Percentiles rank a stretch among this genome's conserved stretches.
Conservation (phyloP, 768 basidiomycete species). For the Leccinum boreale region DNA sequence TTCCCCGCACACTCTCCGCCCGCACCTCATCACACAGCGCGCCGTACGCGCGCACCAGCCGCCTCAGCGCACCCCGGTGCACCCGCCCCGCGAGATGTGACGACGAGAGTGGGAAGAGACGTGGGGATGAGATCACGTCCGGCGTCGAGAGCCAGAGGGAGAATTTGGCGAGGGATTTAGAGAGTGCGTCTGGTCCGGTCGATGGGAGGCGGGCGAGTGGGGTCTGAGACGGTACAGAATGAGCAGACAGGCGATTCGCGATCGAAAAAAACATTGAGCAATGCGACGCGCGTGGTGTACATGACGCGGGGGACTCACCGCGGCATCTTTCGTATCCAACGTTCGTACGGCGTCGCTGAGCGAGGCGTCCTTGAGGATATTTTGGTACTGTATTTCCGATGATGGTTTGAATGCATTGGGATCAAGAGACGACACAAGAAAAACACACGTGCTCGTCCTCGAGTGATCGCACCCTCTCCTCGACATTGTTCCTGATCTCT, state of each 20-base stretch:
- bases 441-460: slow-evolving; percentile 80
- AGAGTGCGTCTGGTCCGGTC: slow-evolving; percentile 61
- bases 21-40: slow-evolving; percentile 74
- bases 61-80: slow-evolving; percentile 70
- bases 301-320: slow-evolving; percentile 8
- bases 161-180: slow-evolving; percentile 63
- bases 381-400: slow-evolving; percentile 10
- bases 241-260: not conserved
- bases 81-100: slow-evolving; percentile 64
- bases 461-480: slow-evolving; percentile 58
- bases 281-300: not conserved
- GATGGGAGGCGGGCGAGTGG: slow-evolving; percentile 71
- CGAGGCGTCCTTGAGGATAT: slow-evolving; percentile 28
- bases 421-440: not conserved
- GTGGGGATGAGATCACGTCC: slow-evolving; percentile 77
- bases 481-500: slow-evolving; percentile 56
- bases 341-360: slow-evolving; percentile 25
- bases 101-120: slow-evolving; percentile 69
- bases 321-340: slow-evolving; percentile 21
- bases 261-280: not conserved
- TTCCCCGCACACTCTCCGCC: slow-evolving; percentile 50
- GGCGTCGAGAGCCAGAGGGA: slow-evolving; percentile 81
- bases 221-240: slow-evolving; percentile 37
- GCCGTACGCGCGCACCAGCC: slow-evolving; percentile 68
- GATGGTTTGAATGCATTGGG: too few species aligned